Evolutionary conservation across 106 monocot species (phyloP).

Genomic region (Apostasia ramifera): DNA sequence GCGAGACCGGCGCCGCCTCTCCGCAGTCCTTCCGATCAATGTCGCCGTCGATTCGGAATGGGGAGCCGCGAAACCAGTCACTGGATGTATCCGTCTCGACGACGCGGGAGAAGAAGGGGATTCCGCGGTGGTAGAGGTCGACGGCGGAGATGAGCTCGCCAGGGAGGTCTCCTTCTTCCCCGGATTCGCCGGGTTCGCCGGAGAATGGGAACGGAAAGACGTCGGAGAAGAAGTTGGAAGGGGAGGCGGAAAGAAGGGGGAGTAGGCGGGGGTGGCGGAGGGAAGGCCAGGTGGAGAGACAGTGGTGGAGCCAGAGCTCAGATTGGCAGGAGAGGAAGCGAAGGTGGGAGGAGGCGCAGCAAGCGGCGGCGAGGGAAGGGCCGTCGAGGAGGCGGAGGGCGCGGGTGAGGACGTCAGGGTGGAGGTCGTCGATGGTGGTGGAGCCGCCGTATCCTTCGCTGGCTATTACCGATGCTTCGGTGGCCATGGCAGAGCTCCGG

Average conservation of each 20-base stretch:
- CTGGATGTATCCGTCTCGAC: conserved; percentile 44
- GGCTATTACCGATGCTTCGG: too few species aligned
- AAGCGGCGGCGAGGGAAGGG: conserved; percentile 43
- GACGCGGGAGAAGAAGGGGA: conserved; percentile 46
- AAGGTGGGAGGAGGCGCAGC: conserved; percentile 43
- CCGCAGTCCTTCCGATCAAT: conserved; percentile 16
- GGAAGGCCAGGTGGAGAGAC: conserved; percentile 66
- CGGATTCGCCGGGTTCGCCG: neutral
- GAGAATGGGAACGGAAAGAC: conserved; percentile 27
- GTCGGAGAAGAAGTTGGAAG: conserved; percentile 42
- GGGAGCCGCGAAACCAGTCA: conserved; percentile 55
- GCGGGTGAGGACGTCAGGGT: conserved; percentile 46
- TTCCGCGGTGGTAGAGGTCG: conserved; percentile 45
- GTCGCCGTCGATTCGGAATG: conserved; percentile 60
- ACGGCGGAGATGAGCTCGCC: conserved; percentile 53
- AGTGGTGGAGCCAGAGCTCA: conserved; percentile 50
- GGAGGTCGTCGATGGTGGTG: conserved; percentile 53
- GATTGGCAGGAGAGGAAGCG: conserved; percentile 33
- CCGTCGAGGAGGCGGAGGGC: conserved; percentile 59
- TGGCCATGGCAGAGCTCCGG: too few species aligned
- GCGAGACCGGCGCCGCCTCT: neutral
- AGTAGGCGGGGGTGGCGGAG: conserved; percentile 27
- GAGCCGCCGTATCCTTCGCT: neutral
- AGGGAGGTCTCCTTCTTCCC: neutral
- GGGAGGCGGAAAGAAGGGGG: conserved; percentile 8